Evolutionary conservation across 2,329 filamentous ascomycete genomes (phyloP).

Genomic region (Mollisia scopiformis): DNA sequence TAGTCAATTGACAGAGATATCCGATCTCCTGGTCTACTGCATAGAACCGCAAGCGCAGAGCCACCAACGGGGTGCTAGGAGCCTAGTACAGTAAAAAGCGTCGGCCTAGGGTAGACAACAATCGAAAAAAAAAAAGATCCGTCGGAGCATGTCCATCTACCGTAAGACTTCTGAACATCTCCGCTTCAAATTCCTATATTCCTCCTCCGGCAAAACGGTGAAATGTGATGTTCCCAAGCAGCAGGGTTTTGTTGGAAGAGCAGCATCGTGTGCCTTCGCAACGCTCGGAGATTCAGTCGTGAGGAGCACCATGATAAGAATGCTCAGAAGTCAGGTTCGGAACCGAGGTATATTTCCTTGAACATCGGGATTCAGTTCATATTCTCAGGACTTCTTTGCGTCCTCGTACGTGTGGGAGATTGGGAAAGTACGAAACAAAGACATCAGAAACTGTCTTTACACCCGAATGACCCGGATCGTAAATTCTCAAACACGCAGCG

Average conservation of each 20-base stretch:
- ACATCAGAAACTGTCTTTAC: background rate
- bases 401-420: background rate
- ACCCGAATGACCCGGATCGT: no score
- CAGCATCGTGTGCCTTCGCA: slow-evolving; percentile 9
- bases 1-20: no score
- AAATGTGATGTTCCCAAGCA: slow-evolving; percentile 21
- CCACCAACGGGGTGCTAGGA: slow-evolving; percentile 1
- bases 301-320: background rate
- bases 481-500: slow-evolving; percentile 9
- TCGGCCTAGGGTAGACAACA: background rate
- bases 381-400: no score
- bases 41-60: background rate
- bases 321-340: background rate
- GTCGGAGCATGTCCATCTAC: background rate
- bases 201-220: slow-evolving; percentile 16
- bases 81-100: background rate
- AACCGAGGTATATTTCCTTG: no score
- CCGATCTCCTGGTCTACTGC: no score
- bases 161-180: background rate
- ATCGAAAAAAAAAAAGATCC: background rate
- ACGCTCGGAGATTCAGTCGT: slow-evolving; percentile 4
- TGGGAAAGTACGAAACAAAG: background rate
- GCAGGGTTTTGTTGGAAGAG: slow-evolving; percentile 6
- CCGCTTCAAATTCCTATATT: background rate
- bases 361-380: no score